Evolutionary conservation across 106 monocot genomes (phyloP).

Genomic region (Apostasia shenzhenica): DNA sequence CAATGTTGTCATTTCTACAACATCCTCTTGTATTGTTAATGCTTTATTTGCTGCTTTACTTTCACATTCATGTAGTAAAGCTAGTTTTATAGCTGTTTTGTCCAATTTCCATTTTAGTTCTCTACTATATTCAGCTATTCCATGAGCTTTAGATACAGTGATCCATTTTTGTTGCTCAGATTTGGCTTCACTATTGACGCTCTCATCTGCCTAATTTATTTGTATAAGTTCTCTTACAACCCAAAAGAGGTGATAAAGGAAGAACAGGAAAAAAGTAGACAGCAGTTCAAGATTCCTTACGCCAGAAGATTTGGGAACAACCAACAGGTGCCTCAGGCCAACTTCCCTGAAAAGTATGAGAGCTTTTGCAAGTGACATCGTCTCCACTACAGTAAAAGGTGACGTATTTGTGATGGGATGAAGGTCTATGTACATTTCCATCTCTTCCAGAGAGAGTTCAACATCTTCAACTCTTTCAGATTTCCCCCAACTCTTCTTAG

Average conservation of each 20-base stretch:
- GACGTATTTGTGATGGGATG: conserved; percentile 64
- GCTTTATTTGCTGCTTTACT: too few relatives aligned
- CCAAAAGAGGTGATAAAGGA: neutral
- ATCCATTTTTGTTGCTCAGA: too few relatives aligned
- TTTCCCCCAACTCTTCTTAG: conserved; percentile 52
- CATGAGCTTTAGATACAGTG: too few relatives aligned
- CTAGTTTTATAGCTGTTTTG: too few relatives aligned
- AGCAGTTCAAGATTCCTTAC: conserved; percentile 28
- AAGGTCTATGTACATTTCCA: conserved; percentile 66
- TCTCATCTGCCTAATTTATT: neutral
- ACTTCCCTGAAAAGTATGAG: conserved; percentile 57
- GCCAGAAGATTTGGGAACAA: conserved; percentile 42
- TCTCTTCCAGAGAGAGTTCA: conserved; percentile 38
- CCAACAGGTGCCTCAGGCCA: conserved; percentile 59
- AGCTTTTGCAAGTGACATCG: conserved; percentile 71
- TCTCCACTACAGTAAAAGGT: conserved; percentile 68
- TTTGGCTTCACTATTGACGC: too few relatives aligned
- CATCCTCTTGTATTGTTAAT: neutral
- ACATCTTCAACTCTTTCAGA: conserved; percentile 45
- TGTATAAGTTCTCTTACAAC: neutral
- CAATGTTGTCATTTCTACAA: neutral
- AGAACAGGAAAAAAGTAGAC: neutral
- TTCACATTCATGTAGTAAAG: too few relatives aligned
- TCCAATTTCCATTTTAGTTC: too few relatives aligned
- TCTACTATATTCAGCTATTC: too few relatives aligned